These are phyloP conservation scores for Papiliotrema terrestris DNA, from an alignment of 1,284 basidiomycete genomes.

Conservation along the genomic window DNA sequence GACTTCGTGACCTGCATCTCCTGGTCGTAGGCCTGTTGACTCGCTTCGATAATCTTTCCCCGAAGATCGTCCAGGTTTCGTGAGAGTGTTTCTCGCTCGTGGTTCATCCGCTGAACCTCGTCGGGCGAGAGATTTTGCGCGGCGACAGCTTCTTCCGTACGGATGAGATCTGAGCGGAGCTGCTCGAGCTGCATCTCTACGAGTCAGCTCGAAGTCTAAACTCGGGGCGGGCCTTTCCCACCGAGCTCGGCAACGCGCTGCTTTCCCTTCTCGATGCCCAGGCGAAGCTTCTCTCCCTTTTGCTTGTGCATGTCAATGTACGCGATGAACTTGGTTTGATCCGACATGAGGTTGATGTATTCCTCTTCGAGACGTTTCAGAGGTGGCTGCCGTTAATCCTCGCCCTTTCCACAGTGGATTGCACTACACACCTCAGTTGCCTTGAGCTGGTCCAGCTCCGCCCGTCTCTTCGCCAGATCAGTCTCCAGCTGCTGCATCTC, in stretches of 20 bases:
- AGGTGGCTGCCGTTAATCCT: conserved; percentile 30
- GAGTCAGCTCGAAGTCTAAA: neutral
- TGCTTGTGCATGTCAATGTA: conserved; percentile 42
- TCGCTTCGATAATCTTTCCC: conserved; percentile 66
- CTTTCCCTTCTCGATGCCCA: conserved; percentile 25
- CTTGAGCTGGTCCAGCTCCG: conserved; percentile 37
- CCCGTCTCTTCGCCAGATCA: conserved; percentile 22
- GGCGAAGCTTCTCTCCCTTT: conserved; percentile 42
- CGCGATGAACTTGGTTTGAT: conserved; percentile 45
- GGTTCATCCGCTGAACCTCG: conserved; percentile 80
- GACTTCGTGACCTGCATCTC: conserved; percentile 75
- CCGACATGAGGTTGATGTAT: conserved; percentile 40
- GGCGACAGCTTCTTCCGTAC: conserved; percentile 63
- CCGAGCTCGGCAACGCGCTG: conserved; percentile 33
- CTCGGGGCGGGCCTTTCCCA: conserved; percentile 7
- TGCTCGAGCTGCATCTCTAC: conserved; percentile 59
- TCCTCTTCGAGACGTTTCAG: conserved; percentile 42
- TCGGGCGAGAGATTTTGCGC: conserved; percentile 79
- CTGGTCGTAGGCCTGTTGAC: conserved; percentile 64
- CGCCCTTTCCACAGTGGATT: neutral
- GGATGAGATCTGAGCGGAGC: conserved; percentile 58
- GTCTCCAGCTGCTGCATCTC: conserved; percentile 37
- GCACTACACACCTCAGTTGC: conserved; percentile 35
- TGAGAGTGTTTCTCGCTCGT: conserved; percentile 69
- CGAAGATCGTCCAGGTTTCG: conserved; percentile 69